These are phyloP conservation scores for Mercurialis annua DNA, from an alignment of 345 rosid species.

Conservation along the genomic window DNA sequence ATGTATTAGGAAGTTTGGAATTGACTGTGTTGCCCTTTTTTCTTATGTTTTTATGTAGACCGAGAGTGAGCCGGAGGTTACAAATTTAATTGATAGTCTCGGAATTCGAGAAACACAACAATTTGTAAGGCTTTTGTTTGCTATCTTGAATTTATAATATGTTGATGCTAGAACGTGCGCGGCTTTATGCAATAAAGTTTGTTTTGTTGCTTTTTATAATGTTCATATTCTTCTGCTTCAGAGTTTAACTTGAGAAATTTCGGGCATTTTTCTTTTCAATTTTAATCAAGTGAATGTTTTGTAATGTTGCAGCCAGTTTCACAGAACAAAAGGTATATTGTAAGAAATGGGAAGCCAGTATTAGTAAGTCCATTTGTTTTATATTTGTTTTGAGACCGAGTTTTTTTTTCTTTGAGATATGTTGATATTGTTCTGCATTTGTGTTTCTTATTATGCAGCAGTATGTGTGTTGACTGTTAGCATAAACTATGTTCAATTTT, in stretches of 20 bases:
- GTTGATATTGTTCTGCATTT: neutral
- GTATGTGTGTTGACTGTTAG: conserved; percentile 7
- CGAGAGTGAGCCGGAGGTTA: conserved; percentile 75
- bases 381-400: conserved; percentile 13
- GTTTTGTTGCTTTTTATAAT: neutral
- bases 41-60: conserved; percentile 53
- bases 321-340: conserved; percentile 74
- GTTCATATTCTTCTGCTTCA: neutral
- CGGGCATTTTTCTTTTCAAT: neutral
- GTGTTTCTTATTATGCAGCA: conserved; percentile 9
- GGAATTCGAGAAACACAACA: conserved; percentile 82
- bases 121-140: conserved; percentile 49
- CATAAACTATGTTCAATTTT: conserved; percentile 16
- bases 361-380: conserved; percentile 48
- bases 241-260: neutral
- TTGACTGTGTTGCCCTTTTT: neutral
- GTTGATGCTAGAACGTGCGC: neutral
- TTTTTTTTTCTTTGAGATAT: neutral
- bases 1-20: neutral
- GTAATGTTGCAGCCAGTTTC: conserved; percentile 65
- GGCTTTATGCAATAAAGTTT: neutral
- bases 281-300: conserved; percentile 11
- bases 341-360: conserved; percentile 68
- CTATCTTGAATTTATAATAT: neutral
- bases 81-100: conserved; percentile 64